Evolutionary conservation across 306 rosid species (phyloP).

Genomic region (Lotus japonicus): DNA sequence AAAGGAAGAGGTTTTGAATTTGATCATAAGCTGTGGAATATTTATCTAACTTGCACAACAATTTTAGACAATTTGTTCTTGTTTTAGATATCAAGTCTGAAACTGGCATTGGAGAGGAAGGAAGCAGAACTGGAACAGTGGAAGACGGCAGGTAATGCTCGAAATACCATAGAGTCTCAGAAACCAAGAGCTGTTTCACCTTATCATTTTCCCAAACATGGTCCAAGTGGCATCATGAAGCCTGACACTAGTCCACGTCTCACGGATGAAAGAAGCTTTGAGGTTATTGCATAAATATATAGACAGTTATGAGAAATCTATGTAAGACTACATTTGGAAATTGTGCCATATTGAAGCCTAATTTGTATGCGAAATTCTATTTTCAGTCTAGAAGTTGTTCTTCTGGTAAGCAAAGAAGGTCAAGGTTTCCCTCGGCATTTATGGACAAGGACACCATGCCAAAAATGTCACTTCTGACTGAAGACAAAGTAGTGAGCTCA

Average conservation of each 20-base stretch:
- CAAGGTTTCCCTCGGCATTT: constrained; percentile 66
- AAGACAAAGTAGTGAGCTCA: constrained; percentile 51
- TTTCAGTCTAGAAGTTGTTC: constrained; percentile 90
- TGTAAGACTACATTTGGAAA: neutral
- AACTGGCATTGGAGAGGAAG: constrained; percentile 68
- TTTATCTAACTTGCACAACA: neutral
- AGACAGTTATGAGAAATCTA: neutral
- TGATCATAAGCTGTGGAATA: constrained; percentile 12
- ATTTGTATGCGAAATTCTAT: too few relatives aligned
- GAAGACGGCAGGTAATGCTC: constrained; percentile 42
- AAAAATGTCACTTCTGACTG: constrained; percentile 51
- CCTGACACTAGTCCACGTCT: constrained; percentile 47
- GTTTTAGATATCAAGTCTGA: constrained; percentile 66
- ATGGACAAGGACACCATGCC: constrained; percentile 56
- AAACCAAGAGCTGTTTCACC: constrained; percentile 82
- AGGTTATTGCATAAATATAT: constrained; percentile 34
- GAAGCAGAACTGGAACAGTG: constrained; percentile 70
- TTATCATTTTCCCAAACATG: constrained; percentile 57
- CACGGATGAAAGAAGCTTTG: constrained; percentile 49
- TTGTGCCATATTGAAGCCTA: neutral
- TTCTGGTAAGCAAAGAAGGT: constrained; percentile 90
- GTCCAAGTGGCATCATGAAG: constrained; percentile 35
- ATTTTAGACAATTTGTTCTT: neutral
- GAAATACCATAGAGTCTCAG: constrained; percentile 46
- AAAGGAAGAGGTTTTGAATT: constrained; percentile 69